Percentiles rank a stretch among this genome's conserved stretches.
Conservation (phyloP, 192 early-diverging fungal genomes). For the Lunasporangiospora selenospora region DNA sequence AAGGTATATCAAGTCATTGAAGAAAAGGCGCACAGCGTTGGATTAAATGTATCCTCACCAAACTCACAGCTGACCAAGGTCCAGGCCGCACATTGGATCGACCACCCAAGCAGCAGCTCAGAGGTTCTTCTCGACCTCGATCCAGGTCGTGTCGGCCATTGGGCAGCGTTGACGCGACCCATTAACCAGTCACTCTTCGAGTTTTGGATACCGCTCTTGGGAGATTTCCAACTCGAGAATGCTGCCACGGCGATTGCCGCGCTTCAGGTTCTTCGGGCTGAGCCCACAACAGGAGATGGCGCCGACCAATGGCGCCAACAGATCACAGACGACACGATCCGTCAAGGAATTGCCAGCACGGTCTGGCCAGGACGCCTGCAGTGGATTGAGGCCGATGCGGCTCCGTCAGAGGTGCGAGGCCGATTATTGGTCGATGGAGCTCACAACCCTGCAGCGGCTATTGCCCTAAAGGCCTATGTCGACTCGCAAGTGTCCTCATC, state of each 20-base stretch:
- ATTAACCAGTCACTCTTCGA: conserved; percentile 22
- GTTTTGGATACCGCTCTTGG: conserved; percentile 67
- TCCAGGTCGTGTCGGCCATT: conserved; percentile 6
- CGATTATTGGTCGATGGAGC: conserved; percentile 89
- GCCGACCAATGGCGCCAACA: conserved; percentile 38
- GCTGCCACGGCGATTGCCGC: conserved; percentile 74
- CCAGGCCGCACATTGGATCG: conserved; percentile 30
- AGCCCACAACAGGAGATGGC: not conserved
- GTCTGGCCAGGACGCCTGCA: conserved; percentile 89
- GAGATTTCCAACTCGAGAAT: conserved; percentile 85
- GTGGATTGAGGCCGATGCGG: conserved; percentile 50
- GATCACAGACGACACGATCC: conserved; percentile 60
- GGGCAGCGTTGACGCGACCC: conserved; percentile 4
- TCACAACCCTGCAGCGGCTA: conserved; percentile 82
- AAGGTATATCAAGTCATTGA: conserved; percentile 45
- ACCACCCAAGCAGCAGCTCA: too few species aligned
- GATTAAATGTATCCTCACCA: conserved; percentile 2
- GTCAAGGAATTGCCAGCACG: conserved; percentile 68
- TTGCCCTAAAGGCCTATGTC: conserved; percentile 71
- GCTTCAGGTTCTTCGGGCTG: conserved; percentile 56
- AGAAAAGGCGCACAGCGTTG: conserved; percentile 20
- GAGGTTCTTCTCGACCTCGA: not conserved
- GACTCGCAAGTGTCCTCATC: conserved; percentile 40
- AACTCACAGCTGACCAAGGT: conserved; percentile 19
- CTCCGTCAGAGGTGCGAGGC: conserved; percentile 28